These are phyloP conservation scores for Colletotrichum shisoi DNA, from an alignment of 2,329 filamentous ascomycete species.

Conservation along the genomic window DNA sequence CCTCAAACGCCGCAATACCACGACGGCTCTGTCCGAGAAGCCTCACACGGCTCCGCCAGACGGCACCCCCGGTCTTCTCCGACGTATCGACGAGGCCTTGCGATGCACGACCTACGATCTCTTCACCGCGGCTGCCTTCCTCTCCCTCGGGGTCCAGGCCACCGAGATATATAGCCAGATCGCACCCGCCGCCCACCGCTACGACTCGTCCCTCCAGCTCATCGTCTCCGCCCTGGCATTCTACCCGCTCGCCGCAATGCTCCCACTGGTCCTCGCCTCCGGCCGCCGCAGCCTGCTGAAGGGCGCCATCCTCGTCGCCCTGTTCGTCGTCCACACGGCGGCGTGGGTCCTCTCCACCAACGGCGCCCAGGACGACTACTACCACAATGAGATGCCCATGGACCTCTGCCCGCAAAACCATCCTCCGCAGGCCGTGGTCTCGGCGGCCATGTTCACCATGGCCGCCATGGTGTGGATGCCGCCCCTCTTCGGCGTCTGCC, in stretches of 20 bases:
- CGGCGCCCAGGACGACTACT: slow-evolving; percentile 16
- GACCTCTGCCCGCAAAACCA: slow-evolving; percentile 17
- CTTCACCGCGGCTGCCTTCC: slow-evolving; percentile 24
- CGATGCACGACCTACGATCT: slow-evolving; percentile 24
- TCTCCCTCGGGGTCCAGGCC: slow-evolving; percentile 21
- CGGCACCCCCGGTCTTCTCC: not conserved
- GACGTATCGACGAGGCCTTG: slow-evolving; percentile 12
- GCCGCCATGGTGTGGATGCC: slow-evolving; percentile 37
- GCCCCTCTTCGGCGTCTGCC: slow-evolving; percentile 36
- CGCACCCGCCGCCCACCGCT: not conserved
- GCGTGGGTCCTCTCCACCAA: slow-evolving; percentile 31
- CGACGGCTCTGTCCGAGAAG: not conserved
- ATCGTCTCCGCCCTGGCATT: slow-evolving; percentile 27
- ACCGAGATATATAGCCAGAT: slow-evolving; percentile 15
- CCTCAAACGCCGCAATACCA: not conserved
- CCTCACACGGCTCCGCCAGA: not conserved
- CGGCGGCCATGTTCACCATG: slow-evolving; percentile 33
- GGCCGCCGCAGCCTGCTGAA: slow-evolving; percentile 18
- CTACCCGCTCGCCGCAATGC: slow-evolving; percentile 24
- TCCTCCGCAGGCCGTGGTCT: slow-evolving; percentile 1
- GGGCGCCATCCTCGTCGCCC: not conserved
- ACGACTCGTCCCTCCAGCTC: slow-evolving; percentile 18
- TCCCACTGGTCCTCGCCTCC: slow-evolving; percentile 25
- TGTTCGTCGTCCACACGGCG: slow-evolving; percentile 24
- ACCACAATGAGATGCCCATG: not conserved